These are phyloP conservation scores for Apiospora marii DNA, from an alignment of 2,329 filamentous ascomycete species.

Conservation along the genomic window DNA sequence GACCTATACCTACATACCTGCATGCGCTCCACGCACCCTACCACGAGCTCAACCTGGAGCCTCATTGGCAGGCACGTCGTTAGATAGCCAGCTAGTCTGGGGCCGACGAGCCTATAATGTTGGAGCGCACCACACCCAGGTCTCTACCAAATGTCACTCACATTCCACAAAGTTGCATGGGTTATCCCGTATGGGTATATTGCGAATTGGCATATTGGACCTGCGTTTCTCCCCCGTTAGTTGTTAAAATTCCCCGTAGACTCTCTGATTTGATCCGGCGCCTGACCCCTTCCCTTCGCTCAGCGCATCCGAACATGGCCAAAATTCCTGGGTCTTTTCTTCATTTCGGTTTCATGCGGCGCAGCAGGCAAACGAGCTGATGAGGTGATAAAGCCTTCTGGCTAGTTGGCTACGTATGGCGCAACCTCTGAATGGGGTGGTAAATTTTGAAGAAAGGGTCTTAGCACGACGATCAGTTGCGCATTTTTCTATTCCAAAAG, in stretches of 20 bases:
- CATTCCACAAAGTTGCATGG: slow-evolving; percentile 8
- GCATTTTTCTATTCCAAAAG: neutral
- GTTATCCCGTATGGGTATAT: slow-evolving; percentile 12
- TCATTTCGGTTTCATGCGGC: neutral
- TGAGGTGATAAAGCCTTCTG: neutral
- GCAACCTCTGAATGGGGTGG: neutral
- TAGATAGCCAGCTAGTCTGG: slow-evolving; percentile 8
- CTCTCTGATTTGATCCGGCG: slow-evolving; percentile 5
- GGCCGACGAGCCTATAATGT: neutral
- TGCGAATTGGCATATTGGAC: slow-evolving; percentile 5
- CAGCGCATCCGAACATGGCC: neutral
- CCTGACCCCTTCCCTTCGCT: neutral
- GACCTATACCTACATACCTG: slow-evolving; percentile 13
- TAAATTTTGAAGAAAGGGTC: no score
- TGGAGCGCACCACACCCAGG: neutral
- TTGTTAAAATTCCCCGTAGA: neutral
- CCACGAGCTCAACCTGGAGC: neutral
- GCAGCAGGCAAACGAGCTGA: neutral
- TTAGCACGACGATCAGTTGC: neutral
- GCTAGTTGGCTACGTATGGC: no score
- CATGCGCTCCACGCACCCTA: neutral
- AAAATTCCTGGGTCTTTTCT: neutral
- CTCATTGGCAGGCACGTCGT: slow-evolving; percentile 18
- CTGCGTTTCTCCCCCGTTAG: neutral
- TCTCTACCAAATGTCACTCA: neutral